Base-by-base conservation (phyloP, 768 basidiomycete genomes). In the Roridomyces roridus region DNA sequence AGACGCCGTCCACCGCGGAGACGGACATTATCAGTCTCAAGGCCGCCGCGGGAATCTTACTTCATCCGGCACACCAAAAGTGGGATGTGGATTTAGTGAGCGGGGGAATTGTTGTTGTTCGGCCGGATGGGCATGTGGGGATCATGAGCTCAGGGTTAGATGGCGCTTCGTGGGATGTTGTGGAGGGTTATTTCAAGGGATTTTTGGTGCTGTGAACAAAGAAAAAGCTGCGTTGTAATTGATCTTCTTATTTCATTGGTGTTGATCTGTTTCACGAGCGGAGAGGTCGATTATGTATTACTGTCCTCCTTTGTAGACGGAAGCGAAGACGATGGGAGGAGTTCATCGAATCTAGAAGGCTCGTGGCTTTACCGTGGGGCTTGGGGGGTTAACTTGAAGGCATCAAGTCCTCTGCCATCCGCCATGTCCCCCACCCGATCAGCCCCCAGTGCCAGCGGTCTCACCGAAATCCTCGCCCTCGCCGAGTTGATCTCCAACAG, bases 401-500 rank as follows among this genome's bases (percentile, higher is more conserved):
- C n/a, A n/a, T n/a, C n/a, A n/a, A n/a, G n/a, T n/a, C n/a, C n/a
- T n/a, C n/a, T n/a, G n/a, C n/a, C n/a, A n/a, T n/a, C n/a, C n/a
- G n/a, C n/a, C n/a, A n/a, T n/a, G n/a, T n/a, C n/a, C n/a, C n/a
- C n/a, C n/a, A n/a, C n/a, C n/a, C n/a, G n/a, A n/a, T n/a, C n/a
- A n/a, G n/a, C n/a, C n/a, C n/a, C n/a, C n/a, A n/a, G n/a, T n/a
- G n/a, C n/a, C n/a, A n/a, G n/a, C n/a, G 50, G 50, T 12, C 50
- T 51, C n/a, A 23, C 40, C 11, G 50, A 51, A 5, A 51, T 51
- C 18, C 14, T 43, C 1, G 50, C 50, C 6, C 21, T 51, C 18
- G 31, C 40, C 40, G 34, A 51, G 5, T 25, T 49, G 7, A 49
- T 49, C 25, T 49, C 48, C 24, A 26, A 18, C n/a, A 63, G 76